Evolutionary conservation across 2,329 filamentous ascomycete species (phyloP).

Genomic region (Aspergillus nomiae): DNA sequence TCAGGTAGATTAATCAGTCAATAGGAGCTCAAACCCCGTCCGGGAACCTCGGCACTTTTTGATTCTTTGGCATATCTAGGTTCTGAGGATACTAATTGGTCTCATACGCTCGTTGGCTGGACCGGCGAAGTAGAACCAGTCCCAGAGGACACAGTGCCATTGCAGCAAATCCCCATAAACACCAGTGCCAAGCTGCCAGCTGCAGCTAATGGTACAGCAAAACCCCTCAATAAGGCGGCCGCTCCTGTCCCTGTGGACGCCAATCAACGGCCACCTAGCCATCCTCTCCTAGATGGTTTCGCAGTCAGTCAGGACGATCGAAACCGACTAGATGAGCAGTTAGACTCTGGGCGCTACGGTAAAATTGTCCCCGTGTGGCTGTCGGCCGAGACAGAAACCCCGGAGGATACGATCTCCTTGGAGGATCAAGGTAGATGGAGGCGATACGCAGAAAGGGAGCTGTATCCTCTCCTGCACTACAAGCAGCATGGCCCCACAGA

Average conservation of each 20-base stretch:
- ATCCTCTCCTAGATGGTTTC: constrained; percentile 67
- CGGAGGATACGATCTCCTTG: constrained; percentile 68
- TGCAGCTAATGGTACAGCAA: constrained; percentile 31
- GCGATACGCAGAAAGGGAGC: constrained; percentile 84
- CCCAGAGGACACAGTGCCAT: constrained; percentile 26
- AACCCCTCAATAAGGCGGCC: constrained; percentile 70
- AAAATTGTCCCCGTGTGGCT: constrained; percentile 89
- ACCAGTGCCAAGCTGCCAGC: constrained; percentile 29
- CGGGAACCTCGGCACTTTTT: constrained; percentile 87
- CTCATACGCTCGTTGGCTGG: constrained; percentile 91
- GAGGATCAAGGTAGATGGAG: constrained; percentile 86
- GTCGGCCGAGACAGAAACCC: constrained; percentile 70
- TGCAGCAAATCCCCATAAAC: constrained; percentile 35
- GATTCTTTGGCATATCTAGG: constrained; percentile 88
- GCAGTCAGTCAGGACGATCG: constrained; percentile 72
- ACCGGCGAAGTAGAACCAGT: constrained; percentile 78
- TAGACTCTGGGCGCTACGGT: constrained; percentile 72
- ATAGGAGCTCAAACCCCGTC: constrained; percentile 73
- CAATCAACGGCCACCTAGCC: constrained; percentile 56
- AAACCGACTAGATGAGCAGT: constrained; percentile 70
- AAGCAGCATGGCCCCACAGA: constrained; percentile 90
- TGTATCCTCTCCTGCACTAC: constrained; percentile 94
- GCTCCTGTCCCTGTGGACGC: constrained; percentile 76
- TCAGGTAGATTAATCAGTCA: constrained; percentile 12
- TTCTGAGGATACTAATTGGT: constrained; percentile 81